Evolutionary conservation across 257 asterid genomes (phyloP), one percentile per base, ranked within the genome.

Genomic region (Lycium ferocissimum): DNA sequence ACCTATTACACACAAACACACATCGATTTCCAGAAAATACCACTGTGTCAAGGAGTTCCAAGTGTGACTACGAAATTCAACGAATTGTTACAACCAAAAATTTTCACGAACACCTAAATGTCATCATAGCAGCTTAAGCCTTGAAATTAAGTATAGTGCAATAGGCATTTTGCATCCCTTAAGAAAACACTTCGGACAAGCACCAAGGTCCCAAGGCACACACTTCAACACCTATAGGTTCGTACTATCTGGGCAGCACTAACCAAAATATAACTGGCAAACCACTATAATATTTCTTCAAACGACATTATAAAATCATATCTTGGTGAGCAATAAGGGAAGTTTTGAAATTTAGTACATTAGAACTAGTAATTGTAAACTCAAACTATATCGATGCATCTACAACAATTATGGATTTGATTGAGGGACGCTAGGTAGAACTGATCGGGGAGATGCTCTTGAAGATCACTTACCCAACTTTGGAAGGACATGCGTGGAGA

Each of bases 211-310:
- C 53, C 17, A 7, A 17, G 33, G 56, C 54, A 70, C 40, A 54
- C 35, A 1, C 17, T 9, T 70, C 33, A 70, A 70, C 79, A 70
- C 79, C 79, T 53, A 18, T 70, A 70, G n/a, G 79, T 70, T 45
- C 4, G 7, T 9, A 8, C 79, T 45, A 40, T 70, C 14, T 65
- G 43, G 11, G 14, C 71, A 45, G 33, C 56, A 70, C 79, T 40
- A 70, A 17, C 3, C 79, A 70, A 40, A 70, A 70, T 40, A 11
- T 38, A 9, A 4, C 54, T n/a, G 56, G 79, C 4, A 70, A 70
- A 40, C 17, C 53, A 6, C 11, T 66, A 66, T 66, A 66, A 12
- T 70, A 70, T 8, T 40, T 40, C 35, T 40, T 70, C n/a, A 70
- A 70, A 17, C 35, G 51, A 70, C 35, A 40, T 70, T 70, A 70